phyloP scores from a whole-genome alignment of 2,329 filamentous ascomycete species.

The Fonsecaea pugnacius region DNA sequence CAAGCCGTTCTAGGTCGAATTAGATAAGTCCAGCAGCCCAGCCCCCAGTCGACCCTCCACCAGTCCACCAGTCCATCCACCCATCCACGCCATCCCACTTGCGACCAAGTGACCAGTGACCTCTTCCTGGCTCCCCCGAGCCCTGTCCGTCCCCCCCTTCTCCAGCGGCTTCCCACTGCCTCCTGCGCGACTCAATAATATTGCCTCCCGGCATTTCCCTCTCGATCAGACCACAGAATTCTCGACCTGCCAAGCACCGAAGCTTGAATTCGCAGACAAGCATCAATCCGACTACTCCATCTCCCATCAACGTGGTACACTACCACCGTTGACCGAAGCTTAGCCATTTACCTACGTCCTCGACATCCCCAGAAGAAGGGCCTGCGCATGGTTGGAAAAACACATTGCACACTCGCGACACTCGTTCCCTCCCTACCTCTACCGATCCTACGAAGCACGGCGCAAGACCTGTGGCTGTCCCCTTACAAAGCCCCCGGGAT shows the following conservation, averaged over 20 bases:
- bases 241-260: conserved; percentile 33
- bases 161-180: conserved; percentile 5
- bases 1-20: not conserved
- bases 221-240: conserved; percentile 13
- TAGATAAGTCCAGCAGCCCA: conserved; percentile 1
- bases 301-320: conserved; percentile 28
- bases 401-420: not conserved
- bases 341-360: conserved; percentile 21
- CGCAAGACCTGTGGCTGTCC: not conserved
- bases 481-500: not conserved
- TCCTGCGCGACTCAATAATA: not conserved
- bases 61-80: not conserved
- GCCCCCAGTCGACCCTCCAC: not conserved
- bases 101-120: conserved; percentile 1
- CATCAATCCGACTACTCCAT: conserved; percentile 25
- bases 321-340: conserved; percentile 29
- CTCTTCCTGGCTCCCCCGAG: not conserved
- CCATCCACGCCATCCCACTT: not conserved
- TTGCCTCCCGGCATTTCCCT: not conserved
- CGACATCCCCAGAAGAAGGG: not conserved
- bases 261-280: conserved; percentile 33
- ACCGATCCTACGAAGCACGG: not conserved
- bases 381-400: not conserved
- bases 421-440: not conserved
- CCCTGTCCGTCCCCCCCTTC: not conserved